Conservation (phyloP, 2,329 filamentous ascomycete genomes). For the Monosporascus sp. region DNA sequence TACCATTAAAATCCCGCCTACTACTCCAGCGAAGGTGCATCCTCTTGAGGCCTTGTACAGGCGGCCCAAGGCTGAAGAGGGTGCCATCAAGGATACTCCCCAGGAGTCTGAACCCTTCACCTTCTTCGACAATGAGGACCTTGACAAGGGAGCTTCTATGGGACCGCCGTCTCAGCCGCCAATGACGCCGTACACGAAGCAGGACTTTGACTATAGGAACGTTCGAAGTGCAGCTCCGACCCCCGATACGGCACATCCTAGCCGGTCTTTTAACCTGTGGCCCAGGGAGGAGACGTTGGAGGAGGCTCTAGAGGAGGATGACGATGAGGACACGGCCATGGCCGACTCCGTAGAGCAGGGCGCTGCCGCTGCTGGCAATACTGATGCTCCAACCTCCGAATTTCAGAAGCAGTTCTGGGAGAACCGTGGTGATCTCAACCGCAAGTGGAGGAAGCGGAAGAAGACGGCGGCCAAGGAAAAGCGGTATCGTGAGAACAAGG, state of each 20-base stretch:
- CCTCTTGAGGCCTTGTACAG: slow-evolving; percentile 94
- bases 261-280: slow-evolving; percentile 57
- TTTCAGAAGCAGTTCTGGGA: slow-evolving; percentile 67
- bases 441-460: slow-evolving; percentile 60
- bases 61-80: slow-evolving; percentile 45
- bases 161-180: slow-evolving; percentile 42
- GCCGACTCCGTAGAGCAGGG: slow-evolving; percentile 4
- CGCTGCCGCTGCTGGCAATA: neutral
- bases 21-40: slow-evolving; percentile 57
- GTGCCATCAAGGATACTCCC: slow-evolving; percentile 29
- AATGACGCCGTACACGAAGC: slow-evolving; percentile 76
- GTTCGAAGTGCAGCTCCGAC: slow-evolving; percentile 89
- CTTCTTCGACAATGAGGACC: slow-evolving; percentile 63
- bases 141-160: slow-evolving; percentile 30
- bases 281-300: slow-evolving; percentile 25
- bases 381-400: slow-evolving; percentile 33
- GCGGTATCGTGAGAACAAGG: slow-evolving; percentile 60
- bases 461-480: slow-evolving; percentile 62
- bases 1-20: slow-evolving; percentile 50
- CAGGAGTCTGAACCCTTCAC: slow-evolving; percentile 60
- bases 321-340: slow-evolving; percentile 15
- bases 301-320: slow-evolving; percentile 31
- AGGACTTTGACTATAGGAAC: slow-evolving; percentile 69
- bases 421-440: slow-evolving; percentile 58
- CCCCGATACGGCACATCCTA: slow-evolving; percentile 82